Percentiles rank a stretch among this genome's conserved stretches.
These are phyloP conservation scores for Cladorrhinum sp. DNA, from an alignment of 2,329 filamentous ascomycete genomes.

Conservation along the genomic window DNA sequence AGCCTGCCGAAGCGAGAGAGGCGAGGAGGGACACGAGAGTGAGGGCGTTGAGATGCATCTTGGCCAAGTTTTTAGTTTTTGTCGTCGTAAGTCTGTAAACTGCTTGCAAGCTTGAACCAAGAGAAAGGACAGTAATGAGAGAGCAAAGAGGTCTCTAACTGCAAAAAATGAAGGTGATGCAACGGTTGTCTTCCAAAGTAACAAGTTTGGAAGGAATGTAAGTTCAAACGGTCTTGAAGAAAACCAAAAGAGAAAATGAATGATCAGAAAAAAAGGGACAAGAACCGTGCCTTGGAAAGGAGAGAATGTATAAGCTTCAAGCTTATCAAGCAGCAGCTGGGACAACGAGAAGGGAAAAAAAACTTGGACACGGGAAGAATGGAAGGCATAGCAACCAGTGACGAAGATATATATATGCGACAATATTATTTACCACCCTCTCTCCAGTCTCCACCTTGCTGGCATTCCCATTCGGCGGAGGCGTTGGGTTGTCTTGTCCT, in stretches of 20 bases:
- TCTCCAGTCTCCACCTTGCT: background rate
- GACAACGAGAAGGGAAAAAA: background rate
- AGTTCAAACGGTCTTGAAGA: background rate
- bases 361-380: background rate
- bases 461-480: background rate
- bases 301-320: conserved; percentile 13
- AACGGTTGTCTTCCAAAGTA: background rate
- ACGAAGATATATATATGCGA: background rate
- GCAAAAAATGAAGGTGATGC: background rate
- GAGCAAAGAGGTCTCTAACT: background rate
- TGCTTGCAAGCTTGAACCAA: background rate
- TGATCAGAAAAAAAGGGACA: conserved; percentile 7
- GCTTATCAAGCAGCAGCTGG: background rate
- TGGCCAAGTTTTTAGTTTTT: too few relatives aligned
- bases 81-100: background rate
- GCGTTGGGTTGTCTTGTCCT: background rate
- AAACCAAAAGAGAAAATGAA: conserved; percentile 16
- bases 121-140: background rate
- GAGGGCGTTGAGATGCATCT: conserved; percentile 20
- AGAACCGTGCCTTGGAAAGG: conserved; percentile 11
- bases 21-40: conserved; percentile 31
- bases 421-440: background rate
- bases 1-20: conserved; percentile 35
- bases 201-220: conserved; percentile 5
- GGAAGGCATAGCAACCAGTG: background rate